These are phyloP conservation scores for Evansstolkia leycettana DNA, from an alignment of 495 filamentous ascomycete genomes.

Conservation along the genomic window DNA sequence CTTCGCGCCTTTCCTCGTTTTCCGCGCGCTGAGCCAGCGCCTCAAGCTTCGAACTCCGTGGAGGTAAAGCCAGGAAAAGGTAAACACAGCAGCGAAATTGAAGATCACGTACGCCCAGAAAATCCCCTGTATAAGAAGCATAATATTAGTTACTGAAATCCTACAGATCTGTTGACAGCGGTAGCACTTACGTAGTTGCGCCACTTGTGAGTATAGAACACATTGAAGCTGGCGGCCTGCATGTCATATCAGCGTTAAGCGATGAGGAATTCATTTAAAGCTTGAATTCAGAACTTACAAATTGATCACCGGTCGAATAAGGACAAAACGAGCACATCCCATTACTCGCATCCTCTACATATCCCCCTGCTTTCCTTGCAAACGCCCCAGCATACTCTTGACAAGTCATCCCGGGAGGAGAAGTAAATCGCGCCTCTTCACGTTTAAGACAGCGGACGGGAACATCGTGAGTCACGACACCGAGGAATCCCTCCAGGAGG, in stretches of 20 bases:
- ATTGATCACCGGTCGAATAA: slow-evolving; percentile 44
- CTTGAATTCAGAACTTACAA: slow-evolving; percentile 24
- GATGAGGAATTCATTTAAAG: too few relatives aligned
- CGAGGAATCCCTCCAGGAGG: slow-evolving; percentile 45
- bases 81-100: slow-evolving; percentile 40
- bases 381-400: slow-evolving; percentile 36
- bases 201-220: slow-evolving; percentile 47
- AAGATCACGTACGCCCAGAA: slow-evolving; percentile 43
- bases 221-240: slow-evolving; percentile 33
- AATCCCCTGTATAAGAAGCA: slow-evolving; percentile 26
- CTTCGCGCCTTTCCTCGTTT: slow-evolving; percentile 18
- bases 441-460: slow-evolving; percentile 40
- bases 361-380: slow-evolving; percentile 33
- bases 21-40: slow-evolving; percentile 27
- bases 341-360: slow-evolving; percentile 31
- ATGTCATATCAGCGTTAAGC: slow-evolving; percentile 8
- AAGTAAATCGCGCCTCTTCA: slow-evolving; percentile 45
- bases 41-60: slow-evolving; percentile 32
- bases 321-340: slow-evolving; percentile 50
- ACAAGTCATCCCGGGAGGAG: slow-evolving; percentile 40
- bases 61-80: slow-evolving; percentile 42
- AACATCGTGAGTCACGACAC: slow-evolving; percentile 39
- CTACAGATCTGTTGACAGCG: too few relatives aligned
- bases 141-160: too few relatives aligned
- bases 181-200: slow-evolving; percentile 46